Base-by-base conservation (phyloP, 2,329 filamentous ascomycete species). In the Hypoxylon sp. region DNA sequence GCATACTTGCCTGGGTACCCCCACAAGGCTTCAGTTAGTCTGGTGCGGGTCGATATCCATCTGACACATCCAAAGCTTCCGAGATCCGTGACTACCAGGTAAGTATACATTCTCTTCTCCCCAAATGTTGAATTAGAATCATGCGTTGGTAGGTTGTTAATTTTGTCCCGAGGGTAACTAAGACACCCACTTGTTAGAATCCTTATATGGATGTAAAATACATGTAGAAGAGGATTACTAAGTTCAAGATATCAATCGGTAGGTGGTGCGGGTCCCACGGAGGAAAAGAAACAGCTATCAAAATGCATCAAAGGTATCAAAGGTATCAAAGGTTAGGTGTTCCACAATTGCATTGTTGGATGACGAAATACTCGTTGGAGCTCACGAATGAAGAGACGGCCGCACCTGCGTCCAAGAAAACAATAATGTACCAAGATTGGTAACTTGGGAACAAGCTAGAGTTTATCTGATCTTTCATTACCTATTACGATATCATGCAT, bases 81-180 rank as follows among this genome's bases (percentile, higher is more conserved):
- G 44, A 54, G 51, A 35, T 46, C 24, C 10, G 50, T 31, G 33
- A 37, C 31, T 46, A 22, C 19, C 19, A 22, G 1, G 1, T 17
- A 31, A 5, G 33, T 50, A 22, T 11, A 35, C 48, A 35, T 47
- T 24, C 33, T 50, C 33, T 50, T 37, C 35, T 29, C 57, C 63
- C 67, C 60, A 70, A 70, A 64, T 44, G 67, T 70, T 70, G 67
- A 67, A 70, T 53, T 19, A 13, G 44, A 24, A 47, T 29, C 26
- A 31, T 50, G 8, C 47, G 24, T 53, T 26, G 19, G n/a, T 55
- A 63, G 67, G 67, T 33, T 22, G 44, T 67, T 67, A 8, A 62
- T 70, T 59, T 70, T 60, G 9, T 46, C 29, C 67, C 67, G 67
- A 70, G 35, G 35, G 55, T 44, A 35, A 58, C 37, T 51, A 9